Conservation (phyloP, 2,329 filamentous ascomycete genomes). For the Neocucurbitaria cava region DNA sequence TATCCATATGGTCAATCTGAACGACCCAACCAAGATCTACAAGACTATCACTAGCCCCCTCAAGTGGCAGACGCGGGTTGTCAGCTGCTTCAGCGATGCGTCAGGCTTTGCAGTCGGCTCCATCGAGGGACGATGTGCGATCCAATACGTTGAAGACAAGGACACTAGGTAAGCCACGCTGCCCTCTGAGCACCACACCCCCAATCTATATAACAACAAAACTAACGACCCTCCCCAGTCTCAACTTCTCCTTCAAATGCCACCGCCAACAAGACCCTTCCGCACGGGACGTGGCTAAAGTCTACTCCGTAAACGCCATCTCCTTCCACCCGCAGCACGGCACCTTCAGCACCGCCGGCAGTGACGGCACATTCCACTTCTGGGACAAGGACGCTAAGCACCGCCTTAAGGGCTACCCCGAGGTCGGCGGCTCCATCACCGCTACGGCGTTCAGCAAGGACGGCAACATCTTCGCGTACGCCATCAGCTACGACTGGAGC, state of each 20-base stretch:
- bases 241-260: slow-evolving; percentile 99
- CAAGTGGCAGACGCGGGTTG: slow-evolving; percentile 96
- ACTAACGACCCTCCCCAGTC: slow-evolving; percentile 47
- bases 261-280: slow-evolving; percentile 79
- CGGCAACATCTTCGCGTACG: slow-evolving; percentile 69
- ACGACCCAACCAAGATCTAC: slow-evolving; percentile 88
- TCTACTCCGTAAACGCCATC: slow-evolving; percentile 95
- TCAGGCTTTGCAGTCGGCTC: slow-evolving; percentile 93
- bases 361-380: slow-evolving; percentile 96
- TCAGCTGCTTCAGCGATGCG: slow-evolving; percentile 93
- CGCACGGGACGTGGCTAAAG: slow-evolving; percentile 75
- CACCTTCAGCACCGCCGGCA: slow-evolving; percentile 97
- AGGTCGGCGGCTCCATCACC: slow-evolving; percentile 77
- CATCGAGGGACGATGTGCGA: slow-evolving; percentile 96
- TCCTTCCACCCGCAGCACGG: slow-evolving; percentile 96
- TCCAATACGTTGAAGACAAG: slow-evolving; percentile 98
- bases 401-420: slow-evolving; percentile 68
- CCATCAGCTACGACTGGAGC: slow-evolving; percentile 96
- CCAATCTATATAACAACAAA: neutral
- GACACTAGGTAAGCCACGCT: slow-evolving; percentile 66
- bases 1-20: slow-evolving; percentile 93
- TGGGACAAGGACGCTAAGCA: slow-evolving; percentile 74
- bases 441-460: slow-evolving; percentile 89
- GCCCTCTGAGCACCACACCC: no score
- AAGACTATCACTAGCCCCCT: slow-evolving; percentile 95